Conservation (phyloP, 768 basidiomycete species). For the Lactarius akahatsu region DNA sequence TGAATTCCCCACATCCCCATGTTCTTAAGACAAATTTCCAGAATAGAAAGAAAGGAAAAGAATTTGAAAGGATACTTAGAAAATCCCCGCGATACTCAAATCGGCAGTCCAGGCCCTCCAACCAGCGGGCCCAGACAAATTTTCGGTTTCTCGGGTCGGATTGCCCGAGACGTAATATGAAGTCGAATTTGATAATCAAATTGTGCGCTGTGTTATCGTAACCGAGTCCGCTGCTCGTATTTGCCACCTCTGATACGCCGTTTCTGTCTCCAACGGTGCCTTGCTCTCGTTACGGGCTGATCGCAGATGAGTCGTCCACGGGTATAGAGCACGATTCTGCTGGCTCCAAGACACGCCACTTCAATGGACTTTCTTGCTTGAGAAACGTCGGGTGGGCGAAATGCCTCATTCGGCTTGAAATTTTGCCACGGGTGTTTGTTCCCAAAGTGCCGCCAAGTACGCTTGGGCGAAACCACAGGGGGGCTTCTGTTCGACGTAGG, state of each 20-base stretch:
- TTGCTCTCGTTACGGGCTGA: neutral
- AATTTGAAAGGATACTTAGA: conserved; percentile 10
- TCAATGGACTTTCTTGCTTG: neutral
- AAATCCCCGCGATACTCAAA: neutral
- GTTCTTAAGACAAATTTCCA: neutral
- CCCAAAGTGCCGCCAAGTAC: neutral
- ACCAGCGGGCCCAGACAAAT: neutral
- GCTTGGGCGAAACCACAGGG: neutral
- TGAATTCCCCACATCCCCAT: conserved; percentile 4
- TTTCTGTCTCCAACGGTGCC: neutral
- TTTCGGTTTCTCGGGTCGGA: neutral
- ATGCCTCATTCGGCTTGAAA: conserved; percentile 8
- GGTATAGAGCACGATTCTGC: neutral
- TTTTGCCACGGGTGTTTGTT: conserved; percentile 15
- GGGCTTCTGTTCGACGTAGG: too few relatives aligned
- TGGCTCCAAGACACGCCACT: neutral
- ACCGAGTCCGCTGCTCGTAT: neutral
- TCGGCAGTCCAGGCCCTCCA: neutral
- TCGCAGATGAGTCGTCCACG: neutral
- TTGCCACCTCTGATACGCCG: neutral
- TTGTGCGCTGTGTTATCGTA: neutral
- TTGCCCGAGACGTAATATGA: neutral
- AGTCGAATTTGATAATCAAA: neutral
- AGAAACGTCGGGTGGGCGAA: conserved; percentile 2
- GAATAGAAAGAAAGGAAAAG: conserved; percentile 8